These are phyloP conservation scores for Oxytropis ochrocephala DNA, from an alignment of 306 rosid species.

Conservation along the genomic window DNA sequence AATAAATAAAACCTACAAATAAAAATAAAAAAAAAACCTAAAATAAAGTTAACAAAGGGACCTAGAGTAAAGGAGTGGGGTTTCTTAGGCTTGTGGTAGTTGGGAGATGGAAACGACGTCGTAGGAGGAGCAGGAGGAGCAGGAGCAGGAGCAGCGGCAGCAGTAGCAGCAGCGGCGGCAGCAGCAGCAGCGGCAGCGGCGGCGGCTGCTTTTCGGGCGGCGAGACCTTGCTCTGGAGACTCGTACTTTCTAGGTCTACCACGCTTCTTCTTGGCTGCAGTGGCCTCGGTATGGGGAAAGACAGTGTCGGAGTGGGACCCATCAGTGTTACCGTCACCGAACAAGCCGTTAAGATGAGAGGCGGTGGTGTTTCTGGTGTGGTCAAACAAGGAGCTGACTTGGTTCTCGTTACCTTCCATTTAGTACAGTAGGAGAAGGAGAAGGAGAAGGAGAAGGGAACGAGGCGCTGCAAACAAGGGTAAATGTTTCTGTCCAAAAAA, in stretches of 20 bases:
- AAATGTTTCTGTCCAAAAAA: neutral
- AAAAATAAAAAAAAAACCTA: neutral
- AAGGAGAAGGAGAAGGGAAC: neutral
- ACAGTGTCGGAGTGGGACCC: constrained; percentile 32
- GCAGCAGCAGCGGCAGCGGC: constrained; percentile 15
- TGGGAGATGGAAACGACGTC: constrained; percentile 40
- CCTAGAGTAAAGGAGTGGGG: constrained; percentile 44
- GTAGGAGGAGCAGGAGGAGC: constrained; percentile 37
- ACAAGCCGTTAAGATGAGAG: constrained; percentile 48
- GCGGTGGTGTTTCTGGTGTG: neutral
- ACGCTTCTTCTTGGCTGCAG: constrained; percentile 59
- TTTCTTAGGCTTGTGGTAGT: constrained; percentile 51
- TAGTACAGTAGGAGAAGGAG: neutral
- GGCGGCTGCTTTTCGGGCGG: constrained; percentile 58
- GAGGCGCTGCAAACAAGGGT: constrained; percentile 9
- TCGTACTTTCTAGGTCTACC: constrained; percentile 85
- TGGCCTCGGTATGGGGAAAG: constrained; percentile 34
- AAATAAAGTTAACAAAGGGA: neutral
- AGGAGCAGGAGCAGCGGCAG: constrained; percentile 43
- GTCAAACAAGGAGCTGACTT: constrained; percentile 58
- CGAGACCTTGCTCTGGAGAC: constrained; percentile 64
- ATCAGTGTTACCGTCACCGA: constrained; percentile 28
- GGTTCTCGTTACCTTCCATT: constrained; percentile 79
- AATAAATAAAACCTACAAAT: neutral
- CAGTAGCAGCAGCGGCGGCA: constrained; percentile 23